phyloP scores from a whole-genome alignment of 2,329 filamentous ascomycete species.

The Geosmithia putterillii region DNA sequence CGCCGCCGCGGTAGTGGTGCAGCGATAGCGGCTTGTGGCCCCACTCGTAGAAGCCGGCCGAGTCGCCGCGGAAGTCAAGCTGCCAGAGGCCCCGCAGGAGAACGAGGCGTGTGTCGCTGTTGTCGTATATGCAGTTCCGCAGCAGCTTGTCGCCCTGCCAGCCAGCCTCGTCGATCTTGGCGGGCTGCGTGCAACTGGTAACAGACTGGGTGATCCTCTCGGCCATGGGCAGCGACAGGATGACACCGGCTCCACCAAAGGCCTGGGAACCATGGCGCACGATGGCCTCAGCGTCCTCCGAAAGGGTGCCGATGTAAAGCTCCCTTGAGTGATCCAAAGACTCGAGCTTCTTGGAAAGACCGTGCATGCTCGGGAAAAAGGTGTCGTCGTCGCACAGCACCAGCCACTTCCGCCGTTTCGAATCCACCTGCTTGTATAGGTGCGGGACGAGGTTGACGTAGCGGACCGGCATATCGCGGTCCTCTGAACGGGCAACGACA shows the following conservation, averaged over 20 bases:
- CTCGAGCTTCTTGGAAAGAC: slow-evolving; percentile 35
- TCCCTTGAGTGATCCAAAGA: slow-evolving; percentile 36
- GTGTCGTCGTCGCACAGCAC: slow-evolving; percentile 54
- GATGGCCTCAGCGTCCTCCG: slow-evolving; percentile 47
- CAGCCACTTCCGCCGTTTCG: slow-evolving; percentile 39
- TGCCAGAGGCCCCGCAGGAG: slow-evolving; percentile 46
- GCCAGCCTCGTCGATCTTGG: slow-evolving; percentile 40
- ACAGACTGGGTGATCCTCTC: slow-evolving; percentile 28
- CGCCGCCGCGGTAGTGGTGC: slow-evolving; percentile 50
- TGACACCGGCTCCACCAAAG: slow-evolving; percentile 51
- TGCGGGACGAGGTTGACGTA: slow-evolving; percentile 42
- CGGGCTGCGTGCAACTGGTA: slow-evolving; percentile 28
- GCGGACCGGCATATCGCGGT: slow-evolving; percentile 43
- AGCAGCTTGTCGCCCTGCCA: slow-evolving; percentile 51
- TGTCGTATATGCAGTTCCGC: slow-evolving; percentile 50
- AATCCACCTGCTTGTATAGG: slow-evolving; percentile 37
- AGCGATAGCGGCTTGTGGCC: slow-evolving; percentile 46
- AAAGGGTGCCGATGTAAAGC: slow-evolving; percentile 49
- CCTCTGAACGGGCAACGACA: slow-evolving; percentile 37
- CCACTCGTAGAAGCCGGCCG: slow-evolving; percentile 51
- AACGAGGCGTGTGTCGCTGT: slow-evolving; percentile 43
- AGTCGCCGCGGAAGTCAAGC: slow-evolving; percentile 46
- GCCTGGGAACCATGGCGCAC: slow-evolving; percentile 49
- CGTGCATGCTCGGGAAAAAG: slow-evolving; percentile 48
- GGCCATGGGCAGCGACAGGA: slow-evolving; percentile 39